These are phyloP conservation scores for Lactarius tabidus DNA, from an alignment of 768 basidiomycete species.

Conservation along the genomic window DNA sequence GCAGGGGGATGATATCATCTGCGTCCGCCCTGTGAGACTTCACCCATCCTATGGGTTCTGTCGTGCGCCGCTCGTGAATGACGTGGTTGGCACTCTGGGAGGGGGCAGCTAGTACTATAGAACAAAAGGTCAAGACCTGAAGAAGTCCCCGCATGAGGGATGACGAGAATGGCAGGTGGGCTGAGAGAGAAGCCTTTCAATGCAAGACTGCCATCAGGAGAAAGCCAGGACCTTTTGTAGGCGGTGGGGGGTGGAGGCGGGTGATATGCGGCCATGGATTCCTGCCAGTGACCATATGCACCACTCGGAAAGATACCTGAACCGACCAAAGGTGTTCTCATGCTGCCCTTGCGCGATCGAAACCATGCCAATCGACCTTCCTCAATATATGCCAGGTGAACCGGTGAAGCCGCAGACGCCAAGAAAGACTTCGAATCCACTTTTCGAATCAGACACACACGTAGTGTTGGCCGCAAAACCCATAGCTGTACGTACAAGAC, in stretches of 20 bases:
- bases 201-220: neutral
- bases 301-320: neutral
- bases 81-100: constrained; percentile 28
- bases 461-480: neutral
- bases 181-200: neutral
- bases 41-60: constrained; percentile 35
- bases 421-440: neutral
- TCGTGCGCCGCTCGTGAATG: constrained; percentile 39
- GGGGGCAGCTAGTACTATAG: constrained; percentile 24
- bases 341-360: neutral
- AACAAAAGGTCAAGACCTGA: constrained; percentile 23
- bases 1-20: constrained; percentile 37
- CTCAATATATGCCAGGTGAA: neutral
- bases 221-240: neutral
- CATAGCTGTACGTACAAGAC: neutral
- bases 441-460: neutral
- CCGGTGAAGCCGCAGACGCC: neutral
- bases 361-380: neutral
- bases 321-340: neutral
- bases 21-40: constrained; percentile 31
- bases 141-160: constrained; percentile 11
- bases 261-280: neutral
- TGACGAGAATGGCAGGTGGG: neutral
- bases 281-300: neutral
- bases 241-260: neutral